Evolutionary conservation across 805 yeast species (phyloP).

Genomic region (Scheffersomyces stipitis): DNA sequence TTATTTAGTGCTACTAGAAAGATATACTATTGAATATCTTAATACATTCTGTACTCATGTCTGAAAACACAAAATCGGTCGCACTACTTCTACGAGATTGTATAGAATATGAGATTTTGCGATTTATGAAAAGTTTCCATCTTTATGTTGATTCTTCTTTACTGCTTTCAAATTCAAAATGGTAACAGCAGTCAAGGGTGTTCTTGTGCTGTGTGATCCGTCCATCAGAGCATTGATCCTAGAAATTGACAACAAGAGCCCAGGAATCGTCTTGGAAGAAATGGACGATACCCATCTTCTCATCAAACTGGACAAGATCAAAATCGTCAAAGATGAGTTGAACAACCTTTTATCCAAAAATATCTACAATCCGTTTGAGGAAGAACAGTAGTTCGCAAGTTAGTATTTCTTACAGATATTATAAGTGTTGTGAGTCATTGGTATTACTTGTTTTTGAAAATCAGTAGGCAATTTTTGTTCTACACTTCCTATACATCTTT

Average conservation of each 20-base stretch:
- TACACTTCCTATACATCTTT: too few relatives aligned
- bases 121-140: neutral
- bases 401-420: neutral
- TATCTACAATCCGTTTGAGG: slow-evolving; percentile 81
- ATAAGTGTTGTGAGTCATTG: too few relatives aligned
- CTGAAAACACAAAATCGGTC: too few relatives aligned
- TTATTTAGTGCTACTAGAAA: too few relatives aligned
- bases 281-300: slow-evolving; percentile 89
- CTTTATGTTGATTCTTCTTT: slow-evolving; percentile 1
- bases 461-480: too few relatives aligned
- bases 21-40: too few relatives aligned
- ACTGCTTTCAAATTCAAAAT: slow-evolving; percentile 15
- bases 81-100: too few relatives aligned
- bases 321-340: slow-evolving; percentile 72
- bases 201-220: slow-evolving; percentile 70
- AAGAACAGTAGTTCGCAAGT: slow-evolving; percentile 17
- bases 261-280: slow-evolving; percentile 73
- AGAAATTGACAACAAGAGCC: slow-evolving; percentile 71
- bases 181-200: slow-evolving; percentile 46
- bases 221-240: slow-evolving; percentile 85
- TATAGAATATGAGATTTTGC: too few relatives aligned
- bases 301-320: slow-evolving; percentile 75
- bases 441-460: too few relatives aligned
- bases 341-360: slow-evolving; percentile 76
- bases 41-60: too few relatives aligned